A percentile compares a stretch with the other conserved stretches of the same genome.
Evolutionary conservation across 768 basidiomycete genomes (phyloP).

Genomic region (Boletus tomentosulus): DNA sequence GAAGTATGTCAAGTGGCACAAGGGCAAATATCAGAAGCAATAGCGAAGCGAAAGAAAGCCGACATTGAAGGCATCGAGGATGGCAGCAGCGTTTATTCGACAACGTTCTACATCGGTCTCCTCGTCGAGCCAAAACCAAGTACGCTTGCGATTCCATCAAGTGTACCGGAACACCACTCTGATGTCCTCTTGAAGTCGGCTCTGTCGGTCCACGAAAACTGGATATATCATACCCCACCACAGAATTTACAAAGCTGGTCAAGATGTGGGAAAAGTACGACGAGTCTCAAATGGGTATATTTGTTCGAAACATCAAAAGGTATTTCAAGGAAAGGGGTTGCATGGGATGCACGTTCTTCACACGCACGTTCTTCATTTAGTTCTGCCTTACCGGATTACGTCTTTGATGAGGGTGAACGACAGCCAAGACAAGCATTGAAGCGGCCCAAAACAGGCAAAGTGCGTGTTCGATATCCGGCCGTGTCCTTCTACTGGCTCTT

Average conservation of each 20-base stretch:
- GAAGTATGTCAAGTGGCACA: constrained; percentile 87
- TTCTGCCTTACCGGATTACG: constrained; percentile 72
- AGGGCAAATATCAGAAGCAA: constrained; percentile 74
- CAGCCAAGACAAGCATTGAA: constrained; percentile 68
- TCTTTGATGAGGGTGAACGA: constrained; percentile 79
- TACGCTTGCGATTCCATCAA: constrained; percentile 39
- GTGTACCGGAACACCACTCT: constrained; percentile 13
- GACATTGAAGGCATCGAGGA: constrained; percentile 76
- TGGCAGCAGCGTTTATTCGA: constrained; percentile 80
- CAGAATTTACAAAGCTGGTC: constrained; percentile 90
- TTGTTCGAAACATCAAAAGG: constrained; percentile 92
- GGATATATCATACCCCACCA: constrained; percentile 96
- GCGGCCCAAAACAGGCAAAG: constrained; percentile 62
- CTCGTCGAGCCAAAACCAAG: constrained; percentile 88
- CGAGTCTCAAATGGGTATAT: constrained; percentile 87
- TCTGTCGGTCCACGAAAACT: constrained; percentile 74
- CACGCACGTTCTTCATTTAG: constrained; percentile 37
- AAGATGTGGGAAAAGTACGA: constrained; percentile 96
- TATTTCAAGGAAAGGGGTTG: constrained; percentile 30
- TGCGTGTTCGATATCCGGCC: constrained; percentile 31
- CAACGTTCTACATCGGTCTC: constrained; percentile 97
- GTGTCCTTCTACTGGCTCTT: constrained; percentile 10
- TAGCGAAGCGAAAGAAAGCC: constrained; percentile 70
- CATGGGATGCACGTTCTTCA: constrained; percentile 16
- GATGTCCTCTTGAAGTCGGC: constrained; percentile 50